Base-by-base conservation (phyloP, 2,329 filamentous ascomycete species). In the Cytospora schulzeri region DNA sequence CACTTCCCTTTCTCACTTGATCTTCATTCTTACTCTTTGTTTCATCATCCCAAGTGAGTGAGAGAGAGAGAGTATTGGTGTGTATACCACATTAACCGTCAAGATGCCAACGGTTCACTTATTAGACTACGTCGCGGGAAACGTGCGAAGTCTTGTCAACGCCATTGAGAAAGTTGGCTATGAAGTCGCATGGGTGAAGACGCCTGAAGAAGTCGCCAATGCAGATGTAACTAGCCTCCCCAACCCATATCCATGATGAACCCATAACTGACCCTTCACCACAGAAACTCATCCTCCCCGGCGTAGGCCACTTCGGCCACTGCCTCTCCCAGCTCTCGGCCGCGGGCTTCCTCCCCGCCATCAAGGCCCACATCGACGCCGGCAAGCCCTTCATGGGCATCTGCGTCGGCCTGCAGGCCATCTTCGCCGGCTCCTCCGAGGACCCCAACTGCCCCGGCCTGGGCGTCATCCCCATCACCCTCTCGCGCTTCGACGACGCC, bases 321-420 rank as follows among this genome's bases (percentile, higher is more conserved):
- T 99, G 95, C 77, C 83, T 98, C 69, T 88, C 87, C 31, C 93
- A 97, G 74, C 88, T 99, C 70, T 83, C 89, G 19, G 84, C 88
- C 51, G 92, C 92, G 45, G 92, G 91, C 68, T 99, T 93, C 78
- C 81, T 94, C 62, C 90, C 92, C 66, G 91, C 93, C 12, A 89
- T 99, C 69, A 87, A 83, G 70, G 83, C 88, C 69, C 93, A 98
- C 79, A 93, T 99, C 72, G 83, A 88, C 60, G 85, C 90, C 17
- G 93, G 93, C n/a, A 98, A 98, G 78, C 93, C 94, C 17, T 98
- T 99, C 75, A 96, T 99, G 89, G 93, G 91, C 57, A 96, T 99
- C 73, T 99, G 95, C 74, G 95, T 99, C 61, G 95, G 95, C 3
- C 76, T 98, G 17, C 95, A 99, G 78, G 92, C 91, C 1, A 81